These are phyloP conservation scores for Coniferiporia sulphurascens DNA, from an alignment of 1,284 basidiomycete genomes.

Conservation along the genomic window DNA sequence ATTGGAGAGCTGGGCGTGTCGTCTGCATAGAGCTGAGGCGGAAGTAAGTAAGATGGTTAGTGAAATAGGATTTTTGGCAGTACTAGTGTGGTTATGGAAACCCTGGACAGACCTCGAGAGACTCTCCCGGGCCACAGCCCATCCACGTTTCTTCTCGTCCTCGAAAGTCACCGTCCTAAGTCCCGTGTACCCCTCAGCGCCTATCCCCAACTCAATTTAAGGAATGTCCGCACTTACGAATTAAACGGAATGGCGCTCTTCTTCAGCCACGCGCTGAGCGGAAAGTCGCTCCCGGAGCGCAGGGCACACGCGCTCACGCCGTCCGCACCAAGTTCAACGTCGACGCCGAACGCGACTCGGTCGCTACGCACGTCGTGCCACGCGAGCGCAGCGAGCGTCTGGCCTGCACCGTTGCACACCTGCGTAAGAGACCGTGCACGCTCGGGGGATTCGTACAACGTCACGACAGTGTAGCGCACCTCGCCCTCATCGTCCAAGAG, in stretches of 20 bases:
- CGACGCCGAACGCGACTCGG: slow-evolving; percentile 27
- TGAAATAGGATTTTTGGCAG: background rate
- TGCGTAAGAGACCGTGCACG: slow-evolving; percentile 23
- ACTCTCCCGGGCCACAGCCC: slow-evolving; percentile 25
- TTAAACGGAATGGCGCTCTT: slow-evolving; percentile 41
- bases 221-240: slow-evolving; percentile 28
- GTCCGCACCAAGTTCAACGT: background rate
- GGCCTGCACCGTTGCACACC: slow-evolving; percentile 28
- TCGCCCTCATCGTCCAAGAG: too few species aligned
- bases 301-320: background rate
- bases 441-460: too few species aligned
- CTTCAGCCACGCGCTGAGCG: slow-evolving; percentile 37
- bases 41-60: too few species aligned
- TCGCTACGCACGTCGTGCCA: slow-evolving; percentile 32
- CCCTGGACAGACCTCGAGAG: slow-evolving; percentile 30
- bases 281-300: slow-evolving; percentile 21
- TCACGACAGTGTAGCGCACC: too few species aligned
- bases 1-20: slow-evolving; percentile 29
- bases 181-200: background rate
- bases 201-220: background rate
- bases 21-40: slow-evolving; percentile 32
- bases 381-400: slow-evolving; percentile 31
- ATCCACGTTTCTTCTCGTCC: slow-evolving; percentile 36
- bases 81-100: background rate
- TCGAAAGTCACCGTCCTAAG: slow-evolving; percentile 34